phyloP scores from a whole-genome alignment of 2,329 filamentous ascomycete species.

The Ceratocystis diversiconidia region DNA sequence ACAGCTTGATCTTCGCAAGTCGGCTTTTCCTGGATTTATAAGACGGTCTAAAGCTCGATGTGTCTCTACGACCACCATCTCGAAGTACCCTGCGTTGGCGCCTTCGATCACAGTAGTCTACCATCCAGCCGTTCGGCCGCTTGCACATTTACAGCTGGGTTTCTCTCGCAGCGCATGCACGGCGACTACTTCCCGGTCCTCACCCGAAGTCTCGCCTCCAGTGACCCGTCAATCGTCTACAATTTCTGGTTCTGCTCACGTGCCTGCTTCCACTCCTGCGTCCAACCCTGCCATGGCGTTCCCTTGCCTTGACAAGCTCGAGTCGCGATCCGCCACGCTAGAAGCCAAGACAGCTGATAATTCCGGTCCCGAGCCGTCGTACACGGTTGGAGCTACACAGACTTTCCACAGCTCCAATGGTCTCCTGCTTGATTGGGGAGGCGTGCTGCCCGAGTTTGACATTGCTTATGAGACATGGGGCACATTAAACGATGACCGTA shows the following conservation, averaged over 20 bases:
- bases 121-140: too few relatives aligned
- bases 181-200: conserved; percentile 1
- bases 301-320: conserved; percentile 75
- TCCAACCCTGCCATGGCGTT: conserved; percentile 82
- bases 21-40: neutral
- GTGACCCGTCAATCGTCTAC: neutral
- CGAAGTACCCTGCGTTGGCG: too few relatives aligned
- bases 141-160: too few relatives aligned
- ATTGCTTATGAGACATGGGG: conserved; percentile 95
- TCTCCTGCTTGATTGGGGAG: conserved; percentile 84
- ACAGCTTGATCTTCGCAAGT: neutral
- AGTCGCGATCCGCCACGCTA: conserved; percentile 62
- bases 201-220: conserved; percentile 6
- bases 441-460: conserved; percentile 74
- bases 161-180: neutral
- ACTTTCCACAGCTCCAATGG: conserved; percentile 60
- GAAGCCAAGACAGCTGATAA: conserved; percentile 38
- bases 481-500: conserved; percentile 58
- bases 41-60: neutral
- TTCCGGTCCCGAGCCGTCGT: conserved; percentile 80
- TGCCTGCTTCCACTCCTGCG: conserved; percentile 24
- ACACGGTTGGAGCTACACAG: conserved; percentile 77
- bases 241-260: neutral
- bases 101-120: too few relatives aligned
- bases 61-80: neutral